Evolutionary conservation across 2,329 filamentous ascomycete species (phyloP), one percentile per base, ranked within the genome.

Genomic region (Ophiostoma sp.): DNA sequence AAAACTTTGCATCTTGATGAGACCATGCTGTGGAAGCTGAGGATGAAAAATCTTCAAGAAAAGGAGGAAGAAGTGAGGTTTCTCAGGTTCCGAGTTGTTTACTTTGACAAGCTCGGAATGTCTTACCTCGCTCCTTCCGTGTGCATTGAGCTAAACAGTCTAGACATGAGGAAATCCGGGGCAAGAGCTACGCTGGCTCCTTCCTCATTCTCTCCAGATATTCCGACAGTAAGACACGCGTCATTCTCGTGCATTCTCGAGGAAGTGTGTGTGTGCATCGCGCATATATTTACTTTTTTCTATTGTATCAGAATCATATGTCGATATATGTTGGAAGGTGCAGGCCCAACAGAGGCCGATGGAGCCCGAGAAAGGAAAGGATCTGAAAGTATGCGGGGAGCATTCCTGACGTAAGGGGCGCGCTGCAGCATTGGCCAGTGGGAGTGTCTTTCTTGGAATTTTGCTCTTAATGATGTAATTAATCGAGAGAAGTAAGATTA

Each of bases 361-460:
- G 31, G 8, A 10, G 31, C 33, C 60, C 20, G 33, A 10, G 4
- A 36, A 36, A 33, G 17, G 31, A 36, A 36, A 35, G 44, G 4
- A n/a, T 17, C 17, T 6, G 17, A 44, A 48, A 48, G 57, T 20
- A 62, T 62, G 57, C 33, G 60, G 60, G 17, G 33, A 36, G 60
- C 60, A 64, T 64, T 64, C 60, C 60, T 36, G 60, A 64, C 15
- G 57, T n/a, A 35, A 62, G 57, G 57, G 57, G 27, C 27, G 13
- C 57, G 27, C 27, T 62, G 27, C 31, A 35, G 57, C 57, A 23
- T 17, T 35, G 11, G 57, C 57, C 57, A 62, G 57, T 35, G 52
- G 23, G 52, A 13, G 10, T 57, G 52, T 57, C n/a, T 13, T 54
- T 15, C 15, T 1, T 15, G 52, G 23, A 23, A 57, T 23, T 27